phyloP scores from a whole-genome alignment of 257 asterid genomes.

The Capsicum rhomboideum region DNA sequence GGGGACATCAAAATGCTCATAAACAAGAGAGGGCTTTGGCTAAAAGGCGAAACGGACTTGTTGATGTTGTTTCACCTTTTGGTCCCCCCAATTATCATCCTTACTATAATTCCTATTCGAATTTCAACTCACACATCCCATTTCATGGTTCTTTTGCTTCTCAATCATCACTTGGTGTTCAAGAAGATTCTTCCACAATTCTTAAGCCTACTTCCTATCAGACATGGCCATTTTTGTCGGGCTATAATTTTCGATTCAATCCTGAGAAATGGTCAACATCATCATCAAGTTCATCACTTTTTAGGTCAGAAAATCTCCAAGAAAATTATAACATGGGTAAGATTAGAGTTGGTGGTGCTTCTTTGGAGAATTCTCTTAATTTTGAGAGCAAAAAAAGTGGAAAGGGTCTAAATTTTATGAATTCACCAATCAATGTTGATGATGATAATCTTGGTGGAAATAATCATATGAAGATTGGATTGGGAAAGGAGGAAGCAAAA shows the following conservation, averaged over 20 bases:
- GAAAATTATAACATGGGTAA: background rate
- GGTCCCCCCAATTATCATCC: constrained; percentile 26
- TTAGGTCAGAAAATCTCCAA: background rate
- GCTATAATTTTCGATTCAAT: constrained; percentile 3
- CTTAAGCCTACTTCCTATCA: constrained; percentile 22
- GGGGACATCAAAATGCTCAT: constrained; percentile 81
- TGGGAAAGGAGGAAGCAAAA: background rate
- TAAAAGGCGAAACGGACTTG: constrained; percentile 35
- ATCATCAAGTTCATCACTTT: background rate
- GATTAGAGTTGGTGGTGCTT: background rate
- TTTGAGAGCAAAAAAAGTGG: background rate
- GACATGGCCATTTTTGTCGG: constrained; percentile 17
- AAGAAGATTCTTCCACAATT: constrained; percentile 22
- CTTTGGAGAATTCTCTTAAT: background rate
- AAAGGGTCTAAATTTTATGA: background rate
- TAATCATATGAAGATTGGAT: background rate
- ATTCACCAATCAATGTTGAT: background rate
- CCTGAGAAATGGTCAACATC: constrained; percentile 16
- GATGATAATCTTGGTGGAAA: background rate
- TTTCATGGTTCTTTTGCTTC: constrained; percentile 18
- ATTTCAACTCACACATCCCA: constrained; percentile 22
- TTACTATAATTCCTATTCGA: constrained; percentile 22
- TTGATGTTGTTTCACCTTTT: constrained; percentile 22
- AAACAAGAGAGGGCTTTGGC: constrained; percentile 56
- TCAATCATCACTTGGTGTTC: constrained; percentile 28